Evolutionary conservation across 2,329 filamentous ascomycete genomes (phyloP).

Genomic region (Talaromyces sp.): DNA sequence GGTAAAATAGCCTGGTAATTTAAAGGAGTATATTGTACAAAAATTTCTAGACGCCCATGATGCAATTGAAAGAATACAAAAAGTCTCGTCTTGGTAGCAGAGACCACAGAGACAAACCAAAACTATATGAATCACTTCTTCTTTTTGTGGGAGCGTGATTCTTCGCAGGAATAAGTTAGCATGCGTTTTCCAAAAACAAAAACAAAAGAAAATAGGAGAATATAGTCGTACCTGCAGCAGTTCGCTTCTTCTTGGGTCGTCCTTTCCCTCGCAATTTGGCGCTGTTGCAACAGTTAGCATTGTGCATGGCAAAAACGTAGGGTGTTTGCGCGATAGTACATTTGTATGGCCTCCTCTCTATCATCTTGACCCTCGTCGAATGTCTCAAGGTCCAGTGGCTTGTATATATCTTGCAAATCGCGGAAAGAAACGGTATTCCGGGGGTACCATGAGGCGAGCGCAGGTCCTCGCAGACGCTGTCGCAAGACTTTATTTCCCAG

Average conservation of each 20-base stretch:
- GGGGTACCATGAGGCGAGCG: constrained; percentile 84
- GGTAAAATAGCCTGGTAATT: neutral
- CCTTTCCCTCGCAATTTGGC: constrained; percentile 79
- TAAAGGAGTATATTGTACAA: neutral
- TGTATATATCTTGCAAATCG: constrained; percentile 68
- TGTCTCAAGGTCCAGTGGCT: constrained; percentile 58
- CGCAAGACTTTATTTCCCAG: constrained; percentile 90
- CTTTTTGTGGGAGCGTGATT: constrained; percentile 24
- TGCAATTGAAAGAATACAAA: neutral
- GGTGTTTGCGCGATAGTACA: constrained; percentile 43
- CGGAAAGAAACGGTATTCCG: constrained; percentile 65
- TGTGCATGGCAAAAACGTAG: neutral
- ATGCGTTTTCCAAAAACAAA: neutral
- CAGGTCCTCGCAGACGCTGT: constrained; percentile 78
- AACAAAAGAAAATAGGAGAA: neutral
- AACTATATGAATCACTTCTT: constrained; percentile 19
- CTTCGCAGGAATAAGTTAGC: constrained; percentile 11
- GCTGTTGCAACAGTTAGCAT: constrained; percentile 42
- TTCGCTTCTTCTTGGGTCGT: constrained; percentile 83
- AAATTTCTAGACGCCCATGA: neutral
- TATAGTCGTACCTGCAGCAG: constrained; percentile 36
- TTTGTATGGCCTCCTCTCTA: constrained; percentile 60
- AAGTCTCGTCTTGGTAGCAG: neutral
- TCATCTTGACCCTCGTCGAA: constrained; percentile 76
- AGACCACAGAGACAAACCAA: neutral